Conservation (phyloP, 2,329 filamentous ascomycete genomes). For the Pseudogymnoascus sp. region DNA sequence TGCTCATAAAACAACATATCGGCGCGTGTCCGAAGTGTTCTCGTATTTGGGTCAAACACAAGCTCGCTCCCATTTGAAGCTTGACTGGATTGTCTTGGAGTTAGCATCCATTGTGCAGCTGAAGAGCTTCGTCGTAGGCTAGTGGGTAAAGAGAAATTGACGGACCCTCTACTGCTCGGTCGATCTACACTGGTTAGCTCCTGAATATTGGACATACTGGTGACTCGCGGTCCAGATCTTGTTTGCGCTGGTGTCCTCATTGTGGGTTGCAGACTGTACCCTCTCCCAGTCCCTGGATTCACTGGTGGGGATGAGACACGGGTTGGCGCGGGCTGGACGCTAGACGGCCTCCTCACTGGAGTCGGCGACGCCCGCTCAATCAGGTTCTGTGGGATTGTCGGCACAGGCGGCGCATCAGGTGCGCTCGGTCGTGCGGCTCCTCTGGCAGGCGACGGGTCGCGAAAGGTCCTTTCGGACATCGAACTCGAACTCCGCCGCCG, state of each 20-base stretch:
- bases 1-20: slow-evolving; percentile 38
- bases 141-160: slow-evolving; percentile 48
- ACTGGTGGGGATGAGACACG: slow-evolving; percentile 26
- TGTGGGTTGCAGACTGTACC: slow-evolving; percentile 23
- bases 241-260: slow-evolving; percentile 19
- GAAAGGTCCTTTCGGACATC: slow-evolving; percentile 84
- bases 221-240: slow-evolving; percentile 11
- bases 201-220: slow-evolving; percentile 27
- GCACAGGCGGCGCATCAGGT: slow-evolving; percentile 62
- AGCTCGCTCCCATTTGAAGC: slow-evolving; percentile 35
- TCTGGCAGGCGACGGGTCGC: slow-evolving; percentile 60
- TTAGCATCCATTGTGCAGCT: slow-evolving; percentile 25
- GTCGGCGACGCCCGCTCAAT: slow-evolving; percentile 18
- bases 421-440: slow-evolving; percentile 31
- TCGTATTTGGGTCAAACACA: slow-evolving; percentile 58
- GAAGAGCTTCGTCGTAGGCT: slow-evolving; percentile 23
- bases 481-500: slow-evolving; percentile 65
- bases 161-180: slow-evolving; percentile 33
- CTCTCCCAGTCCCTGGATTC: slow-evolving; percentile 21
- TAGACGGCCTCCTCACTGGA: slow-evolving; percentile 27
- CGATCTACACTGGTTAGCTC: slow-evolving; percentile 34
- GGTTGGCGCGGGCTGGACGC: slow-evolving; percentile 29
- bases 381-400: slow-evolving; percentile 52
- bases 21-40: slow-evolving; percentile 48
- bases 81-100: slow-evolving; percentile 20